Evolutionary conservation across 768 basidiomycete genomes (phyloP).

Genomic region (Leucosporidium scottii): DNA sequence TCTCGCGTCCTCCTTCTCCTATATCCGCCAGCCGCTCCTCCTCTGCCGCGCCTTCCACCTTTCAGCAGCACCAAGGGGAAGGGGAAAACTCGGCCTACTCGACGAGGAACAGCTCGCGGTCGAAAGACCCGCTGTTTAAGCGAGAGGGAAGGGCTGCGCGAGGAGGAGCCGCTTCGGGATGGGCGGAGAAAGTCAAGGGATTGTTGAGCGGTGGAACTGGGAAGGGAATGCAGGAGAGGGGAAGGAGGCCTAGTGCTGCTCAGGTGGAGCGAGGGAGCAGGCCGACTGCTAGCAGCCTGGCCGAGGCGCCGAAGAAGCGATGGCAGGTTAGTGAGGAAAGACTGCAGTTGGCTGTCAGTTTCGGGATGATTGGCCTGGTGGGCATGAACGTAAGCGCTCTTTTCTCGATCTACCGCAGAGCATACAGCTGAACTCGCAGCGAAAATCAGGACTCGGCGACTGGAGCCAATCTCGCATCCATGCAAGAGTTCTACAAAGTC

Average conservation of each 20-base stretch:
- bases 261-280: neutral
- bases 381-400: constrained; percentile 9
- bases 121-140: constrained; percentile 25
- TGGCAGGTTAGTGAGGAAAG: constrained; percentile 4
- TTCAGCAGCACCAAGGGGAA: too few species aligned
- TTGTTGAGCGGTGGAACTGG: neutral
- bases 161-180: neutral
- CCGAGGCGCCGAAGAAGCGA: neutral
- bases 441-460: neutral
- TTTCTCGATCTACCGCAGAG: neutral
- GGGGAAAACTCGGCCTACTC: too few species aligned
- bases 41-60: too few species aligned
- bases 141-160: neutral
- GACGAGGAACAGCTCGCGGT: neutral
- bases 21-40: too few species aligned
- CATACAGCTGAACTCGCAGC: neutral
- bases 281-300: neutral
- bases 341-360: constrained; percentile 11
- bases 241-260: neutral
- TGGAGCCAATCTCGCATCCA: neutral
- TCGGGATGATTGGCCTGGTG: constrained; percentile 17
- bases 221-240: neutral
- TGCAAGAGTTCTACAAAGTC: constrained; percentile 29
- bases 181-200: neutral
- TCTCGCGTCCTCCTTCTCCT: too few species aligned